Percentiles rank a stretch among this genome's conserved stretches.
phyloP scores from a whole-genome alignment of 148 eudicot genomes.

The Fagopyrum esculentum region DNA sequence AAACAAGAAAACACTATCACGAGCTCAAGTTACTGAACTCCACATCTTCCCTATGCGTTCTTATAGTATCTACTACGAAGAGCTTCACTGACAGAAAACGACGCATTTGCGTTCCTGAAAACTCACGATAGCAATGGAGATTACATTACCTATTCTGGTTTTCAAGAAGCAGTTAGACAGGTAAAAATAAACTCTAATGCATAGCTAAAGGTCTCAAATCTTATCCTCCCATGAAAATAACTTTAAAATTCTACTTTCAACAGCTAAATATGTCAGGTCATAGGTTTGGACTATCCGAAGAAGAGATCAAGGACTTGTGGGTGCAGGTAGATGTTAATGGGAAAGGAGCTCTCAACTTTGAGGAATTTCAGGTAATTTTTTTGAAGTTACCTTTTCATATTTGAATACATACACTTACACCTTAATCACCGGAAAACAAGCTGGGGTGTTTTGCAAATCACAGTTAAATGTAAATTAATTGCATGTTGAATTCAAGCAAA shows the following conservation, averaged over 20 bases:
- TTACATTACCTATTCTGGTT: slow-evolving; percentile 60
- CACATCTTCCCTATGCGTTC: not conserved
- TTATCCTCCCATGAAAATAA: not conserved
- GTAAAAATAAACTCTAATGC: slow-evolving; percentile 22
- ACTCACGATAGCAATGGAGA: slow-evolving; percentile 51
- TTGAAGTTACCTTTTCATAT: not conserved
- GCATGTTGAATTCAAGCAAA: not conserved
- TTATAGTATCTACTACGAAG: slow-evolving; percentile 71
- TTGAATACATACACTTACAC: not conserved
- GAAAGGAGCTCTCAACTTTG: slow-evolving; percentile 74
- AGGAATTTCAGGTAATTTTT: slow-evolving; percentile 65
- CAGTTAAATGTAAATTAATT: not conserved
- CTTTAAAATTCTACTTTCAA: slow-evolving; percentile 15
- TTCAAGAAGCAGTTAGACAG: slow-evolving; percentile 76
- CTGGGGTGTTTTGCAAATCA: not conserved
- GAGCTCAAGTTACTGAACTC: not conserved
- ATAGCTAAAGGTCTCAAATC: not conserved
- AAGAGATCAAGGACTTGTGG: slow-evolving; percentile 91
- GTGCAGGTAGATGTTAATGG: slow-evolving; percentile 86
- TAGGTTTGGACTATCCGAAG: slow-evolving; percentile 56
- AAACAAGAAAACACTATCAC: not conserved
- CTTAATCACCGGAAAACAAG: not conserved
- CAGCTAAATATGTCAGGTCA: slow-evolving; percentile 84
- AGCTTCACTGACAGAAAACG: slow-evolving; percentile 66
- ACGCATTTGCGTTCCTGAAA: slow-evolving; percentile 78